Base-by-base conservation (phyloP, 2,329 filamentous ascomycete genomes). In the Akanthomyces muscarius region DNA sequence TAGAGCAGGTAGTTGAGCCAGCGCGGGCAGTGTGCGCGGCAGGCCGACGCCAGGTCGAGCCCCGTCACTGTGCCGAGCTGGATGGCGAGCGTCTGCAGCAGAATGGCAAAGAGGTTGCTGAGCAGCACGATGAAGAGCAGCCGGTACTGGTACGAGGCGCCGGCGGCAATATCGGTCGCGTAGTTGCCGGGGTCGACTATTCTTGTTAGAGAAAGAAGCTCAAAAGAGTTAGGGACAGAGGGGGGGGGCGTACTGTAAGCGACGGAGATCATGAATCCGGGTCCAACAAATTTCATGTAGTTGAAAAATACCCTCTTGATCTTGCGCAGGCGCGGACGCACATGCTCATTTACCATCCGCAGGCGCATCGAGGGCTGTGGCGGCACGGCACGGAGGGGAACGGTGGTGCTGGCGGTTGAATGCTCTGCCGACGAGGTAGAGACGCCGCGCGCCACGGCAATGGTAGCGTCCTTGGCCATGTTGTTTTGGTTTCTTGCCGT, bases 61-160 rank as follows among this genome's bases (percentile, higher is more conserved):
- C 88, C 88, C 1, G 84, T 89, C 66, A 90, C 86, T 16, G 86
- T 88, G 38, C 88, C 88, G 6, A 90, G 80, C 71, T 89, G 89
- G 73, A 89, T 86, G 69, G 84, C 84, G 2, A 91, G 80, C 23
- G 82, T 85, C 72, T 91, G 88, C 23, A 90, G 78, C 67, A 89
- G 84, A 61, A 91, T 89, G 67, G 88, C 88, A 69, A 90, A 88
- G 57, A 90, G 68, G 71, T 91, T 91, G 73, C 85, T 86, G 68
- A 89, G 77, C 11, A 91, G 77, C 50, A 90, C 83, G 67, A 90
- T 79, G 75, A 90, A 90, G 3, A 91, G 80, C 41, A 90, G 79
- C 47, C 78, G 80, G 76, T 86, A 91, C 62, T 81, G 81, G 72
- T 87, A 89, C 1, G 82, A 80, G 5, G 88, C 85, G 60, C 88